Evolutionary conservation across 2,329 filamentous ascomycete species (phyloP), one percentile per base, ranked within the genome.

Genomic region (Fusarium sororula): DNA sequence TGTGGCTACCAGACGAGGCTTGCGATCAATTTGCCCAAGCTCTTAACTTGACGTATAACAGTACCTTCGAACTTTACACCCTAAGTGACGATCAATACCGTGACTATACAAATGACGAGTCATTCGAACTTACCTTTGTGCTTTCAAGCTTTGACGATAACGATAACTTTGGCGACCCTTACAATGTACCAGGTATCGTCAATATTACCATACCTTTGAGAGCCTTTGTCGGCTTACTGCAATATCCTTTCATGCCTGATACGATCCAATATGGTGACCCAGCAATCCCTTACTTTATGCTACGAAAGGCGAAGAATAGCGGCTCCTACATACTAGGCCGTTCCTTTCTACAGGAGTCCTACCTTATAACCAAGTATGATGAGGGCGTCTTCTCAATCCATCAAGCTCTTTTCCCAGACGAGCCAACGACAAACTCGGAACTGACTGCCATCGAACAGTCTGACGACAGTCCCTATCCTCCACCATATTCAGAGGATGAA

Each of bases 281-380:
- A 14, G 83, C 83, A 41, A 79, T 87, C 15, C 87, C 86, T 17
- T 94, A 94, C 78, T 94, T 94, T 67, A 91, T 92, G 7, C 84
- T 94, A 58, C 87, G 89, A 75, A 87, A 88, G 66, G 84, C 88
- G 17, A 78, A 85, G 26, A 85, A 88, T 64, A 85, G 86, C 41
- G 84, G 84, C 20, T 86, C 90, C 72, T 87, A 89, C 79, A 87
- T 91, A 18, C 86, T 94, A 41, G 92, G 92, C 13, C 87, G 91
- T 39, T 87, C 89, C 0, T 94, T 94, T 73, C 82, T 94, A 61
- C 92, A 94, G 78, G 92, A 94, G 80, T 88, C 91, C 5, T 90
- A 90, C 68, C 80, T 90, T 11, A 84, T 89, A 38, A 89, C 86
- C 32, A 86, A 86, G 71, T 91, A 90, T 75, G 89, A 90, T 68